A percentile compares a stretch with the other conserved stretches of the same genome.
phyloP scores from a whole-genome alignment of 495 filamentous ascomycete genomes.

The Xylaria venustula region DNA sequence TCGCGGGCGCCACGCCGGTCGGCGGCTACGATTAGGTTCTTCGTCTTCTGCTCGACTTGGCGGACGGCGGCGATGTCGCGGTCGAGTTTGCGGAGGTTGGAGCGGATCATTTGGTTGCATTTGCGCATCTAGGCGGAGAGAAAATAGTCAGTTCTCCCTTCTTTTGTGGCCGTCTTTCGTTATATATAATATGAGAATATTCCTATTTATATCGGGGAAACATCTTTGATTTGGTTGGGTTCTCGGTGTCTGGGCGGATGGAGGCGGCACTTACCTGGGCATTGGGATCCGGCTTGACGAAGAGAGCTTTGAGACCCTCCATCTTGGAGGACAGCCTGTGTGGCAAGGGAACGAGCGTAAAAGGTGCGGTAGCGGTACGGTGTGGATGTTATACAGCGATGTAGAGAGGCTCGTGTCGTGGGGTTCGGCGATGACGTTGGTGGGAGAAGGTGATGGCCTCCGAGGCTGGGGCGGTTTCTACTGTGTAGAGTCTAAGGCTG shows the following conservation, averaged over 20 bases:
- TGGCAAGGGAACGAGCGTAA: background rate
- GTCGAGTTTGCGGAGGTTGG: conserved; percentile 91
- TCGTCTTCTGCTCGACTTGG: conserved; percentile 76
- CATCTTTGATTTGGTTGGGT: too few relatives aligned
- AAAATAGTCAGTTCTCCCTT: too few relatives aligned
- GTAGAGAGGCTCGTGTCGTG: background rate
- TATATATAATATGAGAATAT: too few relatives aligned
- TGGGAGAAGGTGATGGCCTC: background rate
- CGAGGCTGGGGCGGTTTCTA: conserved; percentile 3
- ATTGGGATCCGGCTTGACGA: conserved; percentile 90
- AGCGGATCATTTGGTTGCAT: conserved; percentile 88
- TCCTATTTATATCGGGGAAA: too few relatives aligned
- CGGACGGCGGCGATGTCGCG: conserved; percentile 82
- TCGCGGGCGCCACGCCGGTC: conserved; percentile 76
- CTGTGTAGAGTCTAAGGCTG: conserved; percentile 6
- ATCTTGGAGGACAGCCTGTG: conserved; percentile 47
- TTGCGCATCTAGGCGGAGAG: conserved; percentile 72
- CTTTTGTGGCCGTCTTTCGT: too few relatives aligned
- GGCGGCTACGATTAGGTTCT: conserved; percentile 76
- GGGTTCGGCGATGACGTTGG: conserved; percentile 13
- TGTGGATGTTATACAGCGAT: conserved; percentile 6
- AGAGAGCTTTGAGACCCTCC: conserved; percentile 83
- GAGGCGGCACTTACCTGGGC: conserved; percentile 66
- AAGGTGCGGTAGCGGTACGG: conserved; percentile 10
- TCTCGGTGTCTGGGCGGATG: too few relatives aligned